These are phyloP conservation scores for Phoma sp. DNA, from an alignment of 2,329 filamentous ascomycete genomes.

Conservation along the genomic window DNA sequence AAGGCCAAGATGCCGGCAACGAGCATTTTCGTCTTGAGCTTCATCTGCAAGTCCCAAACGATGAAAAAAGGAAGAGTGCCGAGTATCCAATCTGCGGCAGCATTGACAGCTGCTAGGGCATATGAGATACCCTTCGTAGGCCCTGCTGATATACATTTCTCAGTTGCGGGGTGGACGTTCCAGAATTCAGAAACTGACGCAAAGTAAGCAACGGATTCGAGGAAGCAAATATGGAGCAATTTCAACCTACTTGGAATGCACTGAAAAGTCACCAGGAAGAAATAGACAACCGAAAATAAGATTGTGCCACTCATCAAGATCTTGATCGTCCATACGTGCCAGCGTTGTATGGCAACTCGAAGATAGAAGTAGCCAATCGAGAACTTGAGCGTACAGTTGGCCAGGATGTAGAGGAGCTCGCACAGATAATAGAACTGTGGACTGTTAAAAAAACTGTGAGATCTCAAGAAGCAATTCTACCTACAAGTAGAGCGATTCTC, in stretches of 20 bases:
- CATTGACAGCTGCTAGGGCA: conserved; percentile 36
- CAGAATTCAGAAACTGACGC: conserved; percentile 56
- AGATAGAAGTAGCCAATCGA: conserved; percentile 62
- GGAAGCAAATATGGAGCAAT: neutral
- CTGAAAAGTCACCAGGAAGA: conserved; percentile 60
- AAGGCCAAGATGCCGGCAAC: conserved; percentile 59
- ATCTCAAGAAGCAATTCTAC: neutral
- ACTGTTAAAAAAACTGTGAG: neutral
- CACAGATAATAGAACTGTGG: conserved; percentile 61
- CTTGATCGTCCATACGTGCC: conserved; percentile 57
- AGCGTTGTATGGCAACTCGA: conserved; percentile 55
- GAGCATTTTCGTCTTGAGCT: conserved; percentile 57
- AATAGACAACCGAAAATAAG: conserved; percentile 56
- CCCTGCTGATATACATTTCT: conserved; percentile 51
- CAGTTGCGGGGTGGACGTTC: conserved; percentile 49
- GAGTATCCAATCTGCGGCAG: conserved; percentile 44
- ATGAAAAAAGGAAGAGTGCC: conserved; percentile 54
- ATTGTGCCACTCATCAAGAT: conserved; percentile 55
- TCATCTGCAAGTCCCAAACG: conserved; percentile 63
- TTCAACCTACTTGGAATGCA: conserved; percentile 52
- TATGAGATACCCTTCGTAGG: conserved; percentile 61
- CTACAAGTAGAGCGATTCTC: conserved; percentile 39
- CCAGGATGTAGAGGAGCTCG: conserved; percentile 61
- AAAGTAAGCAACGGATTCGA: neutral
- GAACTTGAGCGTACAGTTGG: conserved; percentile 57